phyloP scores from a whole-genome alignment of 1,284 basidiomycete species.

The Malassezia pachydermatis region DNA sequence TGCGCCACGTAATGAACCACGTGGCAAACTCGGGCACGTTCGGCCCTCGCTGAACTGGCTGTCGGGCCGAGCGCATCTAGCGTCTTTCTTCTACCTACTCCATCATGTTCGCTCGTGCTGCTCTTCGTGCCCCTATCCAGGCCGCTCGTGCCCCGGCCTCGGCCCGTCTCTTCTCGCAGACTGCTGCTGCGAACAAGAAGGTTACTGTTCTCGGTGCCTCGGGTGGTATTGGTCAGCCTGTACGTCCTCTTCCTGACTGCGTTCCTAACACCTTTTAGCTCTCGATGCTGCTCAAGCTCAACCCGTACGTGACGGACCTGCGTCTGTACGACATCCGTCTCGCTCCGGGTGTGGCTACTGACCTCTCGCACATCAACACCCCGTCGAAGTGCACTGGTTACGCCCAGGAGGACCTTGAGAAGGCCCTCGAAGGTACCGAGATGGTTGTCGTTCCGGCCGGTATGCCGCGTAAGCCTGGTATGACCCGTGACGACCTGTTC shows the following conservation, averaged over 20 bases:
- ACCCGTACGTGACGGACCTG: slow-evolving; percentile 67
- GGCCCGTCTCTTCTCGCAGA: slow-evolving; percentile 65
- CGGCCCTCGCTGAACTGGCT: too few relatives aligned
- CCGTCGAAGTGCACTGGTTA: slow-evolving; percentile 74
- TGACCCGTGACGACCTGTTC: slow-evolving; percentile 98
- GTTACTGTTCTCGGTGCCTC: slow-evolving; percentile 77
- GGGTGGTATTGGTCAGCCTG: slow-evolving; percentile 70
- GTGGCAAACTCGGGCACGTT: too few relatives aligned
- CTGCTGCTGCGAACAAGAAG: slow-evolving; percentile 62
- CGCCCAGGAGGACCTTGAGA: slow-evolving; percentile 62
- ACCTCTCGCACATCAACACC: slow-evolving; percentile 69
- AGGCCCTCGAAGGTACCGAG: slow-evolving; percentile 71
- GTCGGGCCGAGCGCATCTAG: too few relatives aligned
- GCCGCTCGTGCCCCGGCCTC: slow-evolving; percentile 23
- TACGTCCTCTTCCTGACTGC: slow-evolving; percentile 11
- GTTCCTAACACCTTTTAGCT: slow-evolving; percentile 49
- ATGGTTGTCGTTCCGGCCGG: slow-evolving; percentile 96
- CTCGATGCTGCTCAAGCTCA: slow-evolving; percentile 74
- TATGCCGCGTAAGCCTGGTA: slow-evolving; percentile 52
- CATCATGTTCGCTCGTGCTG: slow-evolving; percentile 32
- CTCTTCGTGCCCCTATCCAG: slow-evolving; percentile 25
- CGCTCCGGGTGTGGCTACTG: slow-evolving; percentile 51
- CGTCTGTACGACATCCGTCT: slow-evolving; percentile 46
- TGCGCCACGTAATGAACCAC: too few relatives aligned
- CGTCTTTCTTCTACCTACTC: too few relatives aligned